Percentiles rank a stretch among this genome's conserved stretches.
phyloP scores from a whole-genome alignment of 306 rosid genomes.

The Oxytropis ochrocephala region DNA sequence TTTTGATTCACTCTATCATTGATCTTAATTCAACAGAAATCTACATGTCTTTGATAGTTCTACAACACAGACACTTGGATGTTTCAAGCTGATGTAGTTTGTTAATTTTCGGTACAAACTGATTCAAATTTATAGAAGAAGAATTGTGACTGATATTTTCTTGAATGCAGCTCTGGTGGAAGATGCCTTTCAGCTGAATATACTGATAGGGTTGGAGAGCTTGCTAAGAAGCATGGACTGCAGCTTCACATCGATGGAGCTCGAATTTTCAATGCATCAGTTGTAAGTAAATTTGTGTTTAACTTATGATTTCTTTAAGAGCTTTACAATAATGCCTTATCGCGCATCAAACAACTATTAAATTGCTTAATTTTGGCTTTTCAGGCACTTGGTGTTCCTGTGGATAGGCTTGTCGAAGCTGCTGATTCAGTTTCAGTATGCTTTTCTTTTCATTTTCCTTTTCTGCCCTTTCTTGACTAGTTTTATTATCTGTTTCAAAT shows the following conservation, averaged over 20 bases:
- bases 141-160: background rate
- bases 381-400: constrained; percentile 94
- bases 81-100: background rate
- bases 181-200: constrained; percentile 78
- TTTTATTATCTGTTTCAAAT: background rate
- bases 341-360: background rate
- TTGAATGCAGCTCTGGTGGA: constrained; percentile 75
- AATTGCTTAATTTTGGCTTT: constrained; percentile 14
- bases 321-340: background rate
- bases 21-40: background rate
- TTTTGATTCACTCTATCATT: background rate
- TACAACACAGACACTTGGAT: background rate
- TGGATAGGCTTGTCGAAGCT: constrained; percentile 74
- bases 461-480: constrained; percentile 26
- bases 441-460: background rate
- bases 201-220: constrained; percentile 74
- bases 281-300: constrained; percentile 41
- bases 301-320: background rate
- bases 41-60: background rate
- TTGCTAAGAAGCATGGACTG: constrained; percentile 80
- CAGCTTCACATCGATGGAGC: constrained; percentile 98
- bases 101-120: background rate
- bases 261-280: constrained; percentile 81
- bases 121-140: background rate
- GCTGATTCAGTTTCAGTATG: constrained; percentile 79